These are phyloP conservation scores for Hyphopichia burtonii DNA, from an alignment of 1,139 yeast species.

Conservation along the genomic window DNA sequence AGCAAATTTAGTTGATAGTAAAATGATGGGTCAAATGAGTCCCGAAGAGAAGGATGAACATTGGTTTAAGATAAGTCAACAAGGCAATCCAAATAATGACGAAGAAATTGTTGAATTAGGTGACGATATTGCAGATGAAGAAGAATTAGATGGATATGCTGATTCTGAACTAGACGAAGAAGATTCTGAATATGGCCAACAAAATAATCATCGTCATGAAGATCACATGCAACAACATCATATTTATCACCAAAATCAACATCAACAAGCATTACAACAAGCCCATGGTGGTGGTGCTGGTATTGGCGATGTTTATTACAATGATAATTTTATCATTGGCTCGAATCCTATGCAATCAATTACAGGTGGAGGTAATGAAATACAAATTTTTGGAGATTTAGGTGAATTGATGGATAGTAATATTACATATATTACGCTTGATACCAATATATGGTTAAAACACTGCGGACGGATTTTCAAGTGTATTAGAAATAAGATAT, in stretches of 20 bases:
- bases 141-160: constrained; percentile 11
- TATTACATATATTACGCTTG: constrained; percentile 62
- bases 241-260: constrained; percentile 18
- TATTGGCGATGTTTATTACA: constrained; percentile 21
- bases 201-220: neutral
- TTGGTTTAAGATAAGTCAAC: constrained; percentile 18
- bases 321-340: constrained; percentile 19
- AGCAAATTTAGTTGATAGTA: constrained; percentile 19
- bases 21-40: constrained; percentile 7
- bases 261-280: constrained; percentile 15
- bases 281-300: constrained; percentile 7
- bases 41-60: constrained; percentile 15
- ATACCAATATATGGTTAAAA: constrained; percentile 79
- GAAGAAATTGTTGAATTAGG: constrained; percentile 14
- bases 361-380: constrained; percentile 9
- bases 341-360: constrained; percentile 20
- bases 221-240: constrained; percentile 11
- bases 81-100: neutral
- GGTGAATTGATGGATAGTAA: constrained; percentile 54
- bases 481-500: constrained; percentile 59
- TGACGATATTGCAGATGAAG: constrained; percentile 14
- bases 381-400: constrained; percentile 34
- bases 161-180: constrained; percentile 20
- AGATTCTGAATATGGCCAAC: constrained; percentile 16
- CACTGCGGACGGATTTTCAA: constrained; percentile 77